Evolutionary conservation across 2,329 filamentous ascomycete genomes (phyloP).

Genomic region (Ceratocystis lukuohia): DNA sequence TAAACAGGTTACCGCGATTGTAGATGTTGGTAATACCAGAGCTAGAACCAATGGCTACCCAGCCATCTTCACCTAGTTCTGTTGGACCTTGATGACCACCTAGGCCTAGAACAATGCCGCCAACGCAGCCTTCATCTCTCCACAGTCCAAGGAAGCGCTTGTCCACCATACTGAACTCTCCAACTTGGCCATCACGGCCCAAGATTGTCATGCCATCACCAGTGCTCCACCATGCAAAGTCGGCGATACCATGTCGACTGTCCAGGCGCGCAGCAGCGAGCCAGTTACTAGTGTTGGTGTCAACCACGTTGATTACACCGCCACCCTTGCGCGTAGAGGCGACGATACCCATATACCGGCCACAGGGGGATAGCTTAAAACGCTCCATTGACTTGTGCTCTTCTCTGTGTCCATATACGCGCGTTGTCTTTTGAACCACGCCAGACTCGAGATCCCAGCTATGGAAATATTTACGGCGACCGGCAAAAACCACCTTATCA

Average conservation of each 20-base stretch:
- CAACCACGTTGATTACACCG: constrained; percentile 75
- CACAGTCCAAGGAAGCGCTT: constrained; percentile 65
- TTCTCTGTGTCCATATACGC: constrained; percentile 59
- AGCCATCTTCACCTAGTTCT: constrained; percentile 63
- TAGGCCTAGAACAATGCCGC: constrained; percentile 67
- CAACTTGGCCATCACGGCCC: constrained; percentile 77
- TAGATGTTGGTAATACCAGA: constrained; percentile 90
- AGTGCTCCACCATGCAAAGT: constrained; percentile 86
- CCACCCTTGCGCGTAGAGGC: constrained; percentile 73
- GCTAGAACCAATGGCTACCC: constrained; percentile 76
- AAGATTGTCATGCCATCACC: constrained; percentile 70
- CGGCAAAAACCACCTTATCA: constrained; percentile 74
- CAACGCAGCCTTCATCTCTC: constrained; percentile 80
- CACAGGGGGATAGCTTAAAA: constrained; percentile 78
- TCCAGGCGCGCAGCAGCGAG: constrained; percentile 69
- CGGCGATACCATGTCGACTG: constrained; percentile 67
- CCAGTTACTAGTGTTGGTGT: constrained; percentile 74
- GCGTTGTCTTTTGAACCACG: constrained; percentile 65
- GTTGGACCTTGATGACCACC: constrained; percentile 53
- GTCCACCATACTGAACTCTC: constrained; percentile 65
- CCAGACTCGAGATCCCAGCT: constrained; percentile 81
- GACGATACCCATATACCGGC: constrained; percentile 70
- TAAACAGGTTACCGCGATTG: constrained; percentile 56
- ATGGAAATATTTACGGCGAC: constrained; percentile 82
- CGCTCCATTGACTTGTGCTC: constrained; percentile 85